Conservation (phyloP, 2,329 filamentous ascomycete species). For the Blastomyces silverae region DNA sequence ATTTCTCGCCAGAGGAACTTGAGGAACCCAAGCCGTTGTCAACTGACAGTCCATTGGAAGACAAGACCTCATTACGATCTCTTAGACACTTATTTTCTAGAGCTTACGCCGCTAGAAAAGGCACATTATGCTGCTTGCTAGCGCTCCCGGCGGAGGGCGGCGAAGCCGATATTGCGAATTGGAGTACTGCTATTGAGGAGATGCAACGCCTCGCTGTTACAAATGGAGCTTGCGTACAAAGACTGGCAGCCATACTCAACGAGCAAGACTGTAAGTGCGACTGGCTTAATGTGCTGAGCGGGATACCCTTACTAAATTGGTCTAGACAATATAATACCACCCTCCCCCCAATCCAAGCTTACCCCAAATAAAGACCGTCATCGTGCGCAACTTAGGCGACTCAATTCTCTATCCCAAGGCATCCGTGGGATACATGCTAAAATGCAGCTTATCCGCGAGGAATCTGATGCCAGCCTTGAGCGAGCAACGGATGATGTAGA, state of each 20-base stretch:
- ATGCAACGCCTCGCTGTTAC: slow-evolving; percentile 59
- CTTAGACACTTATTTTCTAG: slow-evolving; percentile 76
- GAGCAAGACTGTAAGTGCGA: slow-evolving; percentile 69
- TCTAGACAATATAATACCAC: slow-evolving; percentile 41
- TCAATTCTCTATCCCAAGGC: slow-evolving; percentile 80
- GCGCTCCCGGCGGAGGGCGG: slow-evolving; percentile 78
- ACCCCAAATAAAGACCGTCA: slow-evolving; percentile 67
- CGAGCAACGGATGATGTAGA: slow-evolving; percentile 62
- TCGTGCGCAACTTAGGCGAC: slow-evolving; percentile 78
- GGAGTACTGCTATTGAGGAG: slow-evolving; percentile 69
- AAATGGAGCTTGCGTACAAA: slow-evolving; percentile 57
- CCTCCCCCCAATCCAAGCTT: slow-evolving; percentile 35
- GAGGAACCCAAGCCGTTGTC: slow-evolving; percentile 62
- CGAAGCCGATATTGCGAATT: slow-evolving; percentile 66
- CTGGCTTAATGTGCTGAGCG: slow-evolving; percentile 15
- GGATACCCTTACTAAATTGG: slow-evolving; percentile 23
- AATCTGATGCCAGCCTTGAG: slow-evolving; percentile 73
- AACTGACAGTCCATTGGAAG: slow-evolving; percentile 61
- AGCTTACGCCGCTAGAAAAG: slow-evolving; percentile 71
- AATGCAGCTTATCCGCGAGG: slow-evolving; percentile 82
- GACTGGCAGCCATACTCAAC: slow-evolving; percentile 61
- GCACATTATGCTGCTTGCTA: slow-evolving; percentile 81
- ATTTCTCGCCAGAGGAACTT: slow-evolving; percentile 66
- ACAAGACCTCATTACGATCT: slow-evolving; percentile 67
- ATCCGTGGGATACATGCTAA: slow-evolving; percentile 92